These are phyloP conservation scores for Saprolegnia diclina DNA, from an alignment of 352 stramenopile genomes.

Conservation along the genomic window DNA sequence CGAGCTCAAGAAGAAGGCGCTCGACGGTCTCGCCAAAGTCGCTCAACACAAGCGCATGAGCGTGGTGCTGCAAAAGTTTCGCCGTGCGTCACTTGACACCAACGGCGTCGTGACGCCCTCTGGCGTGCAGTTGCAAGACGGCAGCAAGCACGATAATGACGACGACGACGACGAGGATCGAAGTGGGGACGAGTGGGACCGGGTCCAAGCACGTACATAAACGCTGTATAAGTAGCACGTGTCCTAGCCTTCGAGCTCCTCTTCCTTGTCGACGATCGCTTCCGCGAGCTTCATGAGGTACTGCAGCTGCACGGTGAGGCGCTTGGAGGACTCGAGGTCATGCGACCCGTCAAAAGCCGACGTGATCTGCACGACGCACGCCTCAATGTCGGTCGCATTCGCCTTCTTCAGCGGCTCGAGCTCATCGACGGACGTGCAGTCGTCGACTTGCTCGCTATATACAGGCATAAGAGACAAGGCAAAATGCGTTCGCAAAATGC, in stretches of 20 bases:
- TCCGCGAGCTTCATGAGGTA: constrained; percentile 85
- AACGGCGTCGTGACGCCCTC: no score
- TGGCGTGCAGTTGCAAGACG: no score
- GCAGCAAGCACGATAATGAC: no score
- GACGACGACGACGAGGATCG: no score
- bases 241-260: constrained; percentile 54
- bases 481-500: background rate
- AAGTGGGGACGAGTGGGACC: no score
- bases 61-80: no score
- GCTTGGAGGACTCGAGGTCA: constrained; percentile 68
- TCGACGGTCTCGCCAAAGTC: no score
- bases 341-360: constrained; percentile 70
- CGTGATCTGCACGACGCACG: constrained; percentile 61
- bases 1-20: constrained; percentile 12
- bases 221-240: no score
- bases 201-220: no score
- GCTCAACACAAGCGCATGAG: no score
- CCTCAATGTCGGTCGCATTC: constrained; percentile 62
- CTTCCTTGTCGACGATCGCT: constrained; percentile 68
- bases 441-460: constrained; percentile 65
- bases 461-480: background rate
- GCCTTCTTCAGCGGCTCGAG: constrained; percentile 55
- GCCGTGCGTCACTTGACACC: no score
- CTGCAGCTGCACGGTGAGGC: constrained; percentile 69
- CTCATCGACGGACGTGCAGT: constrained; percentile 40